Evolutionary conservation across 2,329 filamentous ascomycete species (phyloP).

Genomic region (Phialocephala subalpina): DNA sequence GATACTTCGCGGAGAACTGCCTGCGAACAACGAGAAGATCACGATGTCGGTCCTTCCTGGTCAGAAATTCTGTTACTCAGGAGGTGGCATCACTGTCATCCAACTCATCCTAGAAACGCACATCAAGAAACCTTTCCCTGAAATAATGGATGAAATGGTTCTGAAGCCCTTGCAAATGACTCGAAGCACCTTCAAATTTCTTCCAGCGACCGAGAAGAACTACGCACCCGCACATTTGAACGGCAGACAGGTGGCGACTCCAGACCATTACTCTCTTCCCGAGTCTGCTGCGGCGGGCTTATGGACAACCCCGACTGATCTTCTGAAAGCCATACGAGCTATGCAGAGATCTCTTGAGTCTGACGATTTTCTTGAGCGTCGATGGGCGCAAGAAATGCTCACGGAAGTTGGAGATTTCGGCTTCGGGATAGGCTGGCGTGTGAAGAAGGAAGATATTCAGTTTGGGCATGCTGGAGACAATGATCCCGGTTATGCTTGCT

Average conservation of each 20-base stretch:
- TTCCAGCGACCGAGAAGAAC: conserved; percentile 15
- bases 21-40: conserved; percentile 19
- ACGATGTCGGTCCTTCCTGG: conserved; percentile 17
- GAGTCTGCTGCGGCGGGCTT: conserved; percentile 26
- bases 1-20: conserved; percentile 18
- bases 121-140: conserved; percentile 18
- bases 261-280: conserved; percentile 8
- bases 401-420: conserved; percentile 19
- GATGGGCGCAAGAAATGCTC: conserved; percentile 25
- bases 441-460: conserved; percentile 6
- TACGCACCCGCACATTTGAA: conserved; percentile 22
- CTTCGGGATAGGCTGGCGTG: conserved; percentile 20
- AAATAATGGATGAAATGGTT: conserved; percentile 22
- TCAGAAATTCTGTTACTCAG: conserved; percentile 22
- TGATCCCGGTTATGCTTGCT: conserved; percentile 23
- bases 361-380: conserved; percentile 17
- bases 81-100: conserved; percentile 21
- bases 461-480: conserved; percentile 27
- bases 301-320: conserved; percentile 28
- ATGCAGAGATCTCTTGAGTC: conserved; percentile 20
- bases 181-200: conserved; percentile 15
- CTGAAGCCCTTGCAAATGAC: conserved; percentile 22
- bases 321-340: conserved; percentile 17
- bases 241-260: not conserved
- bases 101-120: conserved; percentile 25